Evolutionary conservation across 1,284 basidiomycete species (phyloP), one percentile per base, ranked within the genome.

Genomic region (Papiliotrema terrestris): DNA sequence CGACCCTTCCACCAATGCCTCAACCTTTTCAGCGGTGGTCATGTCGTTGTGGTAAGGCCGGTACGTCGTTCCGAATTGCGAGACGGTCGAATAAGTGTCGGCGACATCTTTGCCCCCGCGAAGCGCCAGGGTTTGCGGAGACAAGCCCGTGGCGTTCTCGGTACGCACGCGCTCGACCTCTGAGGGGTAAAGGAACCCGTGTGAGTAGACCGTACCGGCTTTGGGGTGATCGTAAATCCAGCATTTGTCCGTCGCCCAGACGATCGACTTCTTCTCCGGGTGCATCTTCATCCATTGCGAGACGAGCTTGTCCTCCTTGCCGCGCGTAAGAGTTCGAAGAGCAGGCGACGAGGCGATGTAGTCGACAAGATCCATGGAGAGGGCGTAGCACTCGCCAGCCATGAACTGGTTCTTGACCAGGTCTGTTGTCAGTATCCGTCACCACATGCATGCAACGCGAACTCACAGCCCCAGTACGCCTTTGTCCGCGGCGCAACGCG

Each of bases 151-250:
- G 49, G 36, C 64, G 56, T 69, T 76, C 60, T 70, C 77, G 49
- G 55, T 57, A 49, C 82, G 84, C 46, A 93, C 82, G 43, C 86
- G 83, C 46, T 83, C 82, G 25, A 86, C 88, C 72, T 94, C 87
- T 22, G 92, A 90, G 0, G 95, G 95, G 78, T 94, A 98, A n/a
- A 98, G 78, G 79, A 91, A 98, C 1, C 95, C 95, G 76, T 97
- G 95, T 4, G 91, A 86, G 73, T 98, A 97, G 56, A 93, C 90
- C 20, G 94, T 97, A 46, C 88, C 87, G 2, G 89, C 85, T 51
- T 91, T 87, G 0, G 95, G 95, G 76, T 97, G 94, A 74, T 98
- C 95, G 76, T 98, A 97, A 62, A 98, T 92, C 91, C 91, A 97
- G 75, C 95, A 98, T 26, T 86, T 84, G 72, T 98, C 95, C 65